Evolutionary conservation across 805 yeast species (phyloP).

Genomic region (Candida silvatica): DNA sequence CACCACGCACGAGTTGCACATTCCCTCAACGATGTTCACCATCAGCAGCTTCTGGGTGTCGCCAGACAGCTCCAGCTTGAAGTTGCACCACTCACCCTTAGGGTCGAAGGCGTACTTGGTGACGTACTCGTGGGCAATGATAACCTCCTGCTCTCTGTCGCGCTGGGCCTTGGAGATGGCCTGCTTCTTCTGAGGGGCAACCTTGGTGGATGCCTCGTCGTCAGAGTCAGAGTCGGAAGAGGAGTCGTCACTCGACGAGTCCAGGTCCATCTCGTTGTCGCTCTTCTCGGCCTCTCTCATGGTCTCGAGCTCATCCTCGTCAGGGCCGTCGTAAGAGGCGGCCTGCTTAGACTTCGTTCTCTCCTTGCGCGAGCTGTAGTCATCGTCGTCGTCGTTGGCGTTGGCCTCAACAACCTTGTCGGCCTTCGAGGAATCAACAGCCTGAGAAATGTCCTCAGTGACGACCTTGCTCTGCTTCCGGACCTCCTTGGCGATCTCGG

Average conservation of each 20-base stretch:
- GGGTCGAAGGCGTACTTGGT: constrained; percentile 87
- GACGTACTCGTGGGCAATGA: constrained; percentile 64
- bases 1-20: constrained; percentile 84
- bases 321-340: constrained; percentile 90
- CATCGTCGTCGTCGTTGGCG: constrained; percentile 33
- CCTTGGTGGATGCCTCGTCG: constrained; percentile 13
- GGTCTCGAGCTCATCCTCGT: constrained; percentile 76
- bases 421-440: constrained; percentile 49
- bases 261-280: constrained; percentile 51
- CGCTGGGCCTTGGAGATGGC: constrained; percentile 53
- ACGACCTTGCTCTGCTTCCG: constrained; percentile 61
- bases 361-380: constrained; percentile 55
- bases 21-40: constrained; percentile 93
- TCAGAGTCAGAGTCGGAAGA: constrained; percentile 33
- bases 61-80: constrained; percentile 74
- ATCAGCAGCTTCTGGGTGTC: constrained; percentile 87
- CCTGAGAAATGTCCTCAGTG: constrained; percentile 56
- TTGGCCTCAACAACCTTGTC: constrained; percentile 26
- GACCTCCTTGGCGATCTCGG: constrained; percentile 68
- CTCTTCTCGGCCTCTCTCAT: constrained; percentile 79
- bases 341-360: constrained; percentile 69
- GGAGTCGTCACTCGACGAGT: constrained; percentile 33
- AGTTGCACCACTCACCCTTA: constrained; percentile 89
- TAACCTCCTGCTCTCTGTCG: constrained; percentile 79
- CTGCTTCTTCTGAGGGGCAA: constrained; percentile 8